Percentiles rank a stretch among this genome's conserved stretches.
phyloP scores from a whole-genome alignment of 176 grass and related monocot species.

The maize (Zea mays) region DNA sequence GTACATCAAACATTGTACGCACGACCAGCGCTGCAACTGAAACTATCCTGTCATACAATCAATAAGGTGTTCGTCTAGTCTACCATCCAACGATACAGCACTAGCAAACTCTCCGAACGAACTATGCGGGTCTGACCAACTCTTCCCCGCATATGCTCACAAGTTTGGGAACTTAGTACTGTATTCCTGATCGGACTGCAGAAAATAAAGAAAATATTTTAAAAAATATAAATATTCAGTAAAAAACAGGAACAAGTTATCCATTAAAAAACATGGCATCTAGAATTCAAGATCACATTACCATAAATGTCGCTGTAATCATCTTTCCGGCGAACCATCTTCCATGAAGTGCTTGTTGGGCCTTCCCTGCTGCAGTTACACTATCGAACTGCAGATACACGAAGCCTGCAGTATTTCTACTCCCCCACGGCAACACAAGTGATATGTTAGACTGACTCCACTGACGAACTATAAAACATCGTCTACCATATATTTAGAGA shows the following conservation, averaged over 20 bases:
- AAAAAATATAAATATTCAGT: neutral
- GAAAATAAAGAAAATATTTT: neutral
- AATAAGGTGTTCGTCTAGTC: neutral
- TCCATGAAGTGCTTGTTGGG: slow-evolving; percentile 80
- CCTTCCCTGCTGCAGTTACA: slow-evolving; percentile 53
- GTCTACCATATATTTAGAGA: no score
- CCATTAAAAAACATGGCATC: neutral
- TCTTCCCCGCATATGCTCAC: neutral
- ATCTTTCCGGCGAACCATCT: slow-evolving; percentile 99
- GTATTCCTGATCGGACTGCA: slow-evolving; percentile 69
- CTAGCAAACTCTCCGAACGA: neutral
- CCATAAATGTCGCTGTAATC: slow-evolving; percentile 93
- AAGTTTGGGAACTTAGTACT: slow-evolving; percentile 67
- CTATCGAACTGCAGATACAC: slow-evolving; percentile 81
- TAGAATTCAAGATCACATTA: slow-evolving; percentile 23
- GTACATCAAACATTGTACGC: neutral
- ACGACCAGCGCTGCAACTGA: neutral
- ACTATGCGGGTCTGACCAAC: neutral
- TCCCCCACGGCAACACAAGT: neutral
- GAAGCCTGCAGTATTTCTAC: slow-evolving; percentile 79
- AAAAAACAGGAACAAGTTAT: neutral
- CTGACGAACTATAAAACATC: no score
- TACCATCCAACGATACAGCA: slow-evolving; percentile 2
- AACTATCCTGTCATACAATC: neutral
- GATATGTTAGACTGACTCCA: no score